phyloP scores from a whole-genome alignment of 805 yeast genomes.

The Pichia exigua region DNA sequence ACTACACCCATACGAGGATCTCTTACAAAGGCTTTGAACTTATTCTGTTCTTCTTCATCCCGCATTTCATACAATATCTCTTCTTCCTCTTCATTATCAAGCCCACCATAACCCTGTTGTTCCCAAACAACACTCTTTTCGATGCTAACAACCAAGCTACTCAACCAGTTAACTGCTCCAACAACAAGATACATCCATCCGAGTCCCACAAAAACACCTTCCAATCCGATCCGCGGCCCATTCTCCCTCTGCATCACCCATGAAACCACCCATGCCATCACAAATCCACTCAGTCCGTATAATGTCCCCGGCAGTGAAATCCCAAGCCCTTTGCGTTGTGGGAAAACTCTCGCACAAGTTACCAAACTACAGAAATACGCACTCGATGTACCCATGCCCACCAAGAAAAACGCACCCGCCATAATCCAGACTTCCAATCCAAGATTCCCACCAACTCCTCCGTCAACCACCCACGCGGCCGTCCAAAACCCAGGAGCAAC shows the following conservation, averaged over 20 bases:
- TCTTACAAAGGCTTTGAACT: slow-evolving; percentile 29
- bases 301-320: slow-evolving; percentile 84
- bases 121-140: slow-evolving; percentile 37
- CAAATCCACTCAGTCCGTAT: slow-evolving; percentile 74
- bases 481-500: slow-evolving; percentile 64
- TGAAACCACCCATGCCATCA: slow-evolving; percentile 58
- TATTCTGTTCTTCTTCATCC: slow-evolving; percentile 1
- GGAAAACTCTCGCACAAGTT: slow-evolving; percentile 83
- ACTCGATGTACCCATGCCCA: slow-evolving; percentile 69
- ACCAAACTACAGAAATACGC: slow-evolving; percentile 62
- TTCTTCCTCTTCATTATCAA: slow-evolving; percentile 14
- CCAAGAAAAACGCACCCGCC: slow-evolving; percentile 45
- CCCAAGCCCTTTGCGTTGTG: slow-evolving; percentile 66
- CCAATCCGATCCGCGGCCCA: slow-evolving; percentile 34
- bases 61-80: background rate
- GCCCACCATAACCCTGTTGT: background rate
- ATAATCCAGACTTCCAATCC: slow-evolving; percentile 26
- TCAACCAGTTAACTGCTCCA: slow-evolving; percentile 53
- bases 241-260: slow-evolving; percentile 29
- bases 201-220: slow-evolving; percentile 45
- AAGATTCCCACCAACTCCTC: slow-evolving; percentile 22
- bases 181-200: slow-evolving; percentile 45
- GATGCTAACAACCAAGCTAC: slow-evolving; percentile 58
- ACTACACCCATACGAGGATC: slow-evolving; percentile 59
- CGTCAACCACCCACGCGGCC: slow-evolving; percentile 33